phyloP scores from a whole-genome alignment of 2,329 filamentous ascomycete genomes.

The Diplodia seriata region DNA sequence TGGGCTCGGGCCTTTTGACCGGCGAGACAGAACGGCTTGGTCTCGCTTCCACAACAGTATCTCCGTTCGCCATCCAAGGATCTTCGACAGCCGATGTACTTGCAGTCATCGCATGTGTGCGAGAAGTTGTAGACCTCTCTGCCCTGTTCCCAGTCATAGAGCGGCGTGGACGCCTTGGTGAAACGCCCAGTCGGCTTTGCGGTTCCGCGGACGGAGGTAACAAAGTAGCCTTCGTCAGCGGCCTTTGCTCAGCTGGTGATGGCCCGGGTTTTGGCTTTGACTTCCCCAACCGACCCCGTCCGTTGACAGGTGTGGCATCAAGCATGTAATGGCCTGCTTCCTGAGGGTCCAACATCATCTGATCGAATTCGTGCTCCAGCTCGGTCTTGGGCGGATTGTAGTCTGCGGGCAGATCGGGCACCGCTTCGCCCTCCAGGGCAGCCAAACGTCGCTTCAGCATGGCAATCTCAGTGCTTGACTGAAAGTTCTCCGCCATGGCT shows the following conservation, averaged over 20 bases:
- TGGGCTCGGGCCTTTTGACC: background rate
- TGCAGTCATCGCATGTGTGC: conserved; percentile 4
- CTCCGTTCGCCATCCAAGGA: conserved; percentile 24
- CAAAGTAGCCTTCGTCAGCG: background rate
- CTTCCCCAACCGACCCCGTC: conserved; percentile 2
- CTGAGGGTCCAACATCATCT: conserved; percentile 30
- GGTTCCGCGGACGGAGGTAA: background rate
- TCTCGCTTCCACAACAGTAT: background rate
- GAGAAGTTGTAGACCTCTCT: background rate
- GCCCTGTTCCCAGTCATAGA: background rate
- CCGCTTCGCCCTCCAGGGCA: conserved; percentile 37
- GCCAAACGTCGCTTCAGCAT: conserved; percentile 44
- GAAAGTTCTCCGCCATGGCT: conserved; percentile 44
- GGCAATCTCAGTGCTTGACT: conserved; percentile 44
- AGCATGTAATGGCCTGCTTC: conserved; percentile 25
- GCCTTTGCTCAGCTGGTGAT: background rate
- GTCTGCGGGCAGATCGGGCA: background rate
- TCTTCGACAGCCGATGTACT: conserved; percentile 20
- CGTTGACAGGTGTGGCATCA: conserved; percentile 26
- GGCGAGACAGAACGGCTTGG: background rate
- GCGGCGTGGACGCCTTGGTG: conserved; percentile 19
- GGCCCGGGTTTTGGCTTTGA: conserved; percentile 1
- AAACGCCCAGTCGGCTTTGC: background rate
- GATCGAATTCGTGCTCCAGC: conserved; percentile 26
- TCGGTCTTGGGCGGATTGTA: conserved; percentile 13